Base-by-base conservation (phyloP, 148 eudicot species). In the Rhododendron ovatum region DNA sequence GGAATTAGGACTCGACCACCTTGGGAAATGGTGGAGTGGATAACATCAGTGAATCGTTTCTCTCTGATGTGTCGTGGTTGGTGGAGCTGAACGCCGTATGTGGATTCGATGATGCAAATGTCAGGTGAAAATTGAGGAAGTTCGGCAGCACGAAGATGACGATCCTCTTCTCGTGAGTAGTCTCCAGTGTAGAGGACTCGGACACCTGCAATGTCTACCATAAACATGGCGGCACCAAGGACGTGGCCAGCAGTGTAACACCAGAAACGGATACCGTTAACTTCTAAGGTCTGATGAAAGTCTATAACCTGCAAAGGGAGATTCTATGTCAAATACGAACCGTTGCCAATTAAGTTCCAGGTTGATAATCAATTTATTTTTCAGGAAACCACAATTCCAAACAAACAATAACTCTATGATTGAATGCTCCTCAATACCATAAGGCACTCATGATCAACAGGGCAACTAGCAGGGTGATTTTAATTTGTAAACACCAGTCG, bases 211-310 rank as follows among this genome's bases (percentile, higher is more conserved):
- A 96, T 96, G 86, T 96, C 99, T 35, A 96, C 99, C 99, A 96
- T 96, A 86, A 96, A 96, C 99, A 96, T 96, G 87, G 99, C 99
- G 48, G 99, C 99, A 86, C 99, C 99, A 83, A 96, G 99, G 81
- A 96, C 99, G 74, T 96, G 99, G 33, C 99, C 99, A 65, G 99
- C 99, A 39, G 99, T 96, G 84, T 96, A 96, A 78, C 98, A 95
- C 98, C 99, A 96, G 90, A 96, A 96, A 45, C 99, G 98, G 77
- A 96, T 93, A n/a, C 99, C 99, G 67, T 96, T 94, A 45, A 96
- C 99, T 91, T 96, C 99, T 57, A 96, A 47, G 84, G 98, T 95
- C 85, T 96, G 99, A 81, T 96, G 99, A 90, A 95, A 96, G 90
- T 96, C 99, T 88, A 96, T 96, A 84, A 95, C 98, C 99, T 96